phyloP scores from a whole-genome alignment of 1,284 basidiomycete genomes.

The Puccinia horiana region DNA sequence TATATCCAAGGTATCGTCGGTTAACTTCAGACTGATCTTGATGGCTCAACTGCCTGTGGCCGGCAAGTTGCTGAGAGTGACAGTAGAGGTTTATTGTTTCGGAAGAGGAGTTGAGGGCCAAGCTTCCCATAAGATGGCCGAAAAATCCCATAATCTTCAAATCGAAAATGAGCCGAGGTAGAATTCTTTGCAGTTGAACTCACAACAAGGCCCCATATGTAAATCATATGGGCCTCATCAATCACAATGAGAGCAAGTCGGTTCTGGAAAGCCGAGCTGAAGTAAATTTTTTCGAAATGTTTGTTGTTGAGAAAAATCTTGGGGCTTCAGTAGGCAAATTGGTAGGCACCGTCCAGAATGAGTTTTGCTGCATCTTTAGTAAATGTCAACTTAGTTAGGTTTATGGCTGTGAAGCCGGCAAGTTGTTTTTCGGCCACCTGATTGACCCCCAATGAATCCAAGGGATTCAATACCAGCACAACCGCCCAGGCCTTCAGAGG shows the following conservation, averaged over 20 bases:
- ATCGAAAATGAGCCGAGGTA: neutral
- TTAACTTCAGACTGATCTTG: neutral
- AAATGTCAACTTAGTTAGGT: no score
- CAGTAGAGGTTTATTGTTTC: neutral
- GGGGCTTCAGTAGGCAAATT: neutral
- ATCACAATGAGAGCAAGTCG: neutral
- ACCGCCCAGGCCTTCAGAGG: no score
- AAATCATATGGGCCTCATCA: conserved; percentile 4
- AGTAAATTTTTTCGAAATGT: neutral
- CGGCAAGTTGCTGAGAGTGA: neutral
- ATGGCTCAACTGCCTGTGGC: conserved; percentile 9
- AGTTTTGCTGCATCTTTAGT: neutral
- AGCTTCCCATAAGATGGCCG: conserved; percentile 5
- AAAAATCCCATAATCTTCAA: neutral
- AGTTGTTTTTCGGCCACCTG: no score
- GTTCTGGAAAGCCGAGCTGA: neutral
- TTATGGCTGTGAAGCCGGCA: no score
- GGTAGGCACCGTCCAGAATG: neutral
- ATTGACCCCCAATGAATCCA: no score
- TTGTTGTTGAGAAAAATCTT: conserved; percentile 4
- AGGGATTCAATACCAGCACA: no score
- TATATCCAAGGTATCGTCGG: neutral
- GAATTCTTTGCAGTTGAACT: neutral
- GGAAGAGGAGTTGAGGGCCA: neutral
- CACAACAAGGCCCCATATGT: conserved; percentile 20